phyloP scores from a whole-genome alignment of 345 rosid species.

The Kandelia obovata region DNA sequence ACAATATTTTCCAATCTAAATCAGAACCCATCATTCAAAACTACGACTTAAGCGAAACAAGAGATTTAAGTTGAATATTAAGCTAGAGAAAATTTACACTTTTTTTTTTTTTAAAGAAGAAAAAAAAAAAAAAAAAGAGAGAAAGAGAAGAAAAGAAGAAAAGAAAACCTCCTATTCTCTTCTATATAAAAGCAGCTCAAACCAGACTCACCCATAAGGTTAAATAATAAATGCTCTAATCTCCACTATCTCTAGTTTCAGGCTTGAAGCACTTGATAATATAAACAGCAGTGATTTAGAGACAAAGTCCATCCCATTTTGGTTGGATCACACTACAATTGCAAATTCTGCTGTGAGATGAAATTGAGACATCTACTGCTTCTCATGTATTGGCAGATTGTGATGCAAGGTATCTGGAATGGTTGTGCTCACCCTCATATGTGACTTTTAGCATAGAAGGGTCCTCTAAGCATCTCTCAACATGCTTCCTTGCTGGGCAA shows the following conservation, averaged over 20 bases:
- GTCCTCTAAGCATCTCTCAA: constrained; percentile 74
- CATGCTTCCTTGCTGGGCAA: constrained; percentile 89
- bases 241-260: constrained; percentile 2
- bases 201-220: neutral
- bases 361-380: neutral
- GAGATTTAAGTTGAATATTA: neutral
- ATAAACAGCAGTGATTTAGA: constrained; percentile 20
- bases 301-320: neutral
- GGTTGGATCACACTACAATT: neutral
- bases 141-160: too few relatives aligned
- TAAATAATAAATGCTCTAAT: neutral
- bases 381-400: constrained; percentile 55
- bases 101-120: neutral
- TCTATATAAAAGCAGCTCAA: constrained; percentile 12
- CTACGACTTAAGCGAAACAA: neutral
- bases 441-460: constrained; percentile 75
- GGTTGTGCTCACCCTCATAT: constrained; percentile 78
- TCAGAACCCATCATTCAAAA: neutral
- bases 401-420: constrained; percentile 47
- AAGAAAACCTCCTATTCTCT: too few relatives aligned
- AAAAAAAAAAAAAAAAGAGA: too few relatives aligned
- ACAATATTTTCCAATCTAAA: too few relatives aligned
- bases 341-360: neutral
- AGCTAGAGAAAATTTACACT: constrained; percentile 5
- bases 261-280: constrained; percentile 2